Percentiles rank a stretch among this genome's conserved stretches.
These are phyloP conservation scores for Colletotrichum higginsianum DNA, from an alignment of 2,329 filamentous ascomycete genomes.

Conservation along the genomic window DNA sequence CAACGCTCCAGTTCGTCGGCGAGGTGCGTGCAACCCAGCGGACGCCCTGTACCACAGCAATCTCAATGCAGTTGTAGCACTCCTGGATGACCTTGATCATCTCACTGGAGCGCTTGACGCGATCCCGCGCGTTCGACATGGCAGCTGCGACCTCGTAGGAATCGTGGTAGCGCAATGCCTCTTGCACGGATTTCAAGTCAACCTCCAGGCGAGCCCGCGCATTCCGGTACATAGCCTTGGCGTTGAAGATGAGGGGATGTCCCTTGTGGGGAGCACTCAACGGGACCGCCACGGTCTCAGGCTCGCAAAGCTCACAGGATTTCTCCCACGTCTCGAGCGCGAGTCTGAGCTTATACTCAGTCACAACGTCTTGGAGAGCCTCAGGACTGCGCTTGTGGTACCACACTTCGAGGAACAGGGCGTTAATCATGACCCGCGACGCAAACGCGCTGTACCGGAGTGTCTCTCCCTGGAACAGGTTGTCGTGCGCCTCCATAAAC, in stretches of 20 bases:
- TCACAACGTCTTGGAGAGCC: conserved; percentile 95
- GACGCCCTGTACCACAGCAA: conserved; percentile 92
- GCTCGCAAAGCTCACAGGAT: conserved; percentile 92
- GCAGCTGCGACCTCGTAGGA: conserved; percentile 96
- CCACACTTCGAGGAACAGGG: conserved; percentile 98
- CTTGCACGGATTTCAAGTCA: conserved; percentile 94
- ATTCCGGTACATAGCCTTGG: conserved; percentile 96
- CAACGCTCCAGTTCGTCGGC: conserved; percentile 98
- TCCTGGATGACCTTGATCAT: conserved; percentile 99
- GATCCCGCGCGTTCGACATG: conserved; percentile 95
- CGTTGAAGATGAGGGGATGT: conserved; percentile 97
- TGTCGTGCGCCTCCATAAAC: conserved; percentile 94
- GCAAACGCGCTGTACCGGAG: conserved; percentile 96
- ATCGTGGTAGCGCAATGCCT: conserved; percentile 96
- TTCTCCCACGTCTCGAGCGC: conserved; percentile 99
- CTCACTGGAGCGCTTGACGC: conserved; percentile 93
- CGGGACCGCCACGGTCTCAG: conserved; percentile 88
- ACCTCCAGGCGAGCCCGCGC: conserved; percentile 93
- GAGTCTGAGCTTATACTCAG: conserved; percentile 96
- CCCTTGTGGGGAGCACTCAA: conserved; percentile 96
- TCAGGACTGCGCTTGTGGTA: conserved; percentile 99
- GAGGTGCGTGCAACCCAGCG: conserved; percentile 99
- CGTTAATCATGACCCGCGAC: conserved; percentile 98
- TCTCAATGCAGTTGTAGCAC: conserved; percentile 98
- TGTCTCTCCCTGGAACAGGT: conserved; percentile 92